Base-by-base conservation (phyloP, 495 filamentous ascomycete genomes). In the Talaromyces ruber region DNA sequence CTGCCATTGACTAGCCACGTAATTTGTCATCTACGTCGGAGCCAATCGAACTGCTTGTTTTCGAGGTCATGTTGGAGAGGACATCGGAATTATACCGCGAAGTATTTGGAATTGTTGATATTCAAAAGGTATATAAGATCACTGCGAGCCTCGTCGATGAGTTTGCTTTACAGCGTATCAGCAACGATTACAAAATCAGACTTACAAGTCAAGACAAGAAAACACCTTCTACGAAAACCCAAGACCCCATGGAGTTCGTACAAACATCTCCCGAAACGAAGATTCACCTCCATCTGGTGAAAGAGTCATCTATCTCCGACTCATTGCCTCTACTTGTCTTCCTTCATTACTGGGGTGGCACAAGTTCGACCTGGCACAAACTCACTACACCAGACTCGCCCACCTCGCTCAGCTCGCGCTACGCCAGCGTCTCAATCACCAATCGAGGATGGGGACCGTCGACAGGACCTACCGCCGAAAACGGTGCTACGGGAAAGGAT, bases 291-390 rank as follows among this genome's bases (percentile, higher is more conserved):
- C 32, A 12, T 14, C 22, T 59, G 14, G 24, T 43, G 3, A 60
- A 18, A 30, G 30, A 28, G n/a, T 29, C 32, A 9, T 60, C 59
- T 2, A 52, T 14, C 26, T 21, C 39, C 21, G 25, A n/a, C 4
- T 39, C 30, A 12, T 60, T 45, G 1, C 68, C 71, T 6, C 61
- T 73, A 1, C 60, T 79, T 4, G 62, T 77, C 21, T 78, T 78
- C 52, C 66, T 78, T 21, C 75, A 78, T 60, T 76, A 79, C 67
- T 78, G 76, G 75, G 77, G 77, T 39, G 77, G 76, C 32, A 74
- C 72, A 26, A 71, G 72, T 14, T 62, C 56, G 2, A 77, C 75
- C n/a, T 78, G 70, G 69, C 60, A 67, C 62, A 67, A 69, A 14
- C 61, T 77, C 39, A 71, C 66, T 6, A 64, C 65, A 6, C 53